A percentile compares a stretch with the other conserved stretches of the same genome.
Evolutionary conservation across 192 early-diverging fungal genomes (phyloP).

Genomic region (Coemansia sp.): DNA sequence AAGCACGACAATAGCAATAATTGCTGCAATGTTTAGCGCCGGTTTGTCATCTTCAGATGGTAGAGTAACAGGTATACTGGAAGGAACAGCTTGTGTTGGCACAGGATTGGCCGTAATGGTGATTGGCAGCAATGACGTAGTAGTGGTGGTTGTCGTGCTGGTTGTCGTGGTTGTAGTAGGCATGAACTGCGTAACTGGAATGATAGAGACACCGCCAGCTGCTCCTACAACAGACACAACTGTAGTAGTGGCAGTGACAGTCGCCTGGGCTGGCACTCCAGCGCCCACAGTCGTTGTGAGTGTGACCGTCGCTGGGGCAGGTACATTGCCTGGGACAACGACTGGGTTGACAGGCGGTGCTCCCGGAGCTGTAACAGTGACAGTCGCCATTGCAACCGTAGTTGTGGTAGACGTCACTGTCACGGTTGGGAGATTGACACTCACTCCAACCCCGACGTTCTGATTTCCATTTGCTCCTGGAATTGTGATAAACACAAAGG

Average conservation of each 20-base stretch:
- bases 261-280: neutral
- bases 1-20: neutral
- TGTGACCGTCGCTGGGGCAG: neutral
- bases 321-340: neutral
- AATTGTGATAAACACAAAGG: neutral
- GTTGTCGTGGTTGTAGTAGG: neutral
- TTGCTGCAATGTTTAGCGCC: neutral
- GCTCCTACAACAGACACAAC: neutral
- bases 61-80: neutral
- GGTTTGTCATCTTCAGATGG: neutral
- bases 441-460: neutral
- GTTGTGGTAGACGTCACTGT: neutral
- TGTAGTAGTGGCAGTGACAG: neutral
- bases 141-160: neutral
- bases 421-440: neutral
- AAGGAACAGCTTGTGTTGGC: neutral
- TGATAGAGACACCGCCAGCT: neutral
- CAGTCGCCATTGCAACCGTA: neutral
- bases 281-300: neutral
- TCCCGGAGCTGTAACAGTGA: neutral
- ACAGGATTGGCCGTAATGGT: neutral
- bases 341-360: neutral
- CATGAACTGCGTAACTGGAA: neutral
- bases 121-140: neutral
- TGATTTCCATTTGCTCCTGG: neutral